These are phyloP conservation scores for Petunia axillaris DNA, from an alignment of 257 asterid genomes.

Conservation along the genomic window DNA sequence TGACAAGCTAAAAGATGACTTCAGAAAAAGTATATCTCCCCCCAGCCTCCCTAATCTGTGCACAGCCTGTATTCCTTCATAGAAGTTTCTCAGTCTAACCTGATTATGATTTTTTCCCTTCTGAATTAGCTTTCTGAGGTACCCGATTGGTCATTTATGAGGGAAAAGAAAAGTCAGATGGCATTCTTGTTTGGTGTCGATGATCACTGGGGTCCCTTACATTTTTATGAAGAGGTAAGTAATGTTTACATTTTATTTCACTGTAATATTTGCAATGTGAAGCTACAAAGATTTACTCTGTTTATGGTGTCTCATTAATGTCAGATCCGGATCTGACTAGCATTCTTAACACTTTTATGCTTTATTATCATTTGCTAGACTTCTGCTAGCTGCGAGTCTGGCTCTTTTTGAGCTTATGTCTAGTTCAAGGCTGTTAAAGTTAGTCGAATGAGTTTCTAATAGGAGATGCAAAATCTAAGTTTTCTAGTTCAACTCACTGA, in stretches of 20 bases:
- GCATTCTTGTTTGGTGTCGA: constrained; percentile 78
- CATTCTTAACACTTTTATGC: neutral
- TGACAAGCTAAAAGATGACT: constrained; percentile 1
- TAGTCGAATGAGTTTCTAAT: neutral
- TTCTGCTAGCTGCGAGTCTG: neutral
- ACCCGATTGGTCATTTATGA: constrained; percentile 76
- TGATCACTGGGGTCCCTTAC: constrained; percentile 97
- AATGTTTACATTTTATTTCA: neutral
- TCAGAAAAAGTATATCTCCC: neutral
- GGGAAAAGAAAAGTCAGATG: constrained; percentile 56
- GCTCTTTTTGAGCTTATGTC: constrained; percentile 3
- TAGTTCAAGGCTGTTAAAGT: constrained; percentile 12
- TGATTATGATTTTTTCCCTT: neutral
- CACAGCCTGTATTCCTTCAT: neutral
- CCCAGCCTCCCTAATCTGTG: neutral
- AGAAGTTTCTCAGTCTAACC: neutral
- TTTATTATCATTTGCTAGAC: neutral
- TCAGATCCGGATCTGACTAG: neutral
- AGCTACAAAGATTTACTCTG: neutral
- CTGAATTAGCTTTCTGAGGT: constrained; percentile 56
- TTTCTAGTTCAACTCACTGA: neutral
- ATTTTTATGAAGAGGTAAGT: constrained; percentile 76
- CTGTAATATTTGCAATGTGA: neutral
- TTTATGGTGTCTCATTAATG: neutral
- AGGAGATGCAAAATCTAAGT: neutral